Conservation (phyloP, 1,139 yeast species). For the Kodamaea ohmeri region DNA sequence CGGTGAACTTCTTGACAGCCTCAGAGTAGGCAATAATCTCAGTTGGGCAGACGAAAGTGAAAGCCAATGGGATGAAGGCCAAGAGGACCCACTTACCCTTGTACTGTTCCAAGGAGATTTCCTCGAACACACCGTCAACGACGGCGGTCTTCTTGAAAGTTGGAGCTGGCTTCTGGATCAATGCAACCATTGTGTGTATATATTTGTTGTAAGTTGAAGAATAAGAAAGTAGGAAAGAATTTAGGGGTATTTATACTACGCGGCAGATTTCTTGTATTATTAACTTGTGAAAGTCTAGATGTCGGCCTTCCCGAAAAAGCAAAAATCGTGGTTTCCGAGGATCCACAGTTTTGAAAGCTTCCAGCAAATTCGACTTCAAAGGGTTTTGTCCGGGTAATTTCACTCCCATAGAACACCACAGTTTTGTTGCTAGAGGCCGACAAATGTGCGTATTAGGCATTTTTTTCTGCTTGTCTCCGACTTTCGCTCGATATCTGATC, state of each 20-base stretch:
- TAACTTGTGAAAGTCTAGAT: constrained; percentile 14
- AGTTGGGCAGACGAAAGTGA: constrained; percentile 99
- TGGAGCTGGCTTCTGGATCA: constrained; percentile 95
- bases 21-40: constrained; percentile 98
- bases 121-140: constrained; percentile 92
- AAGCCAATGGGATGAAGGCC: constrained; percentile 97
- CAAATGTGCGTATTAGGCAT: constrained; percentile 2
- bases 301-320: constrained; percentile 9
- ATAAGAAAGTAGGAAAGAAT: neutral
- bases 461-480: neutral
- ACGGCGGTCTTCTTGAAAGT: constrained; percentile 94
- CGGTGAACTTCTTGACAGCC: constrained; percentile 85
- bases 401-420: neutral
- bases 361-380: constrained; percentile 4
- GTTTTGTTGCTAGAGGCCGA: neutral
- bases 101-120: constrained; percentile 88
- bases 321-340: constrained; percentile 2
- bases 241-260: constrained; percentile 9
- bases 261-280: constrained; percentile 9
- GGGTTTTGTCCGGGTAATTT: constrained; percentile 2
- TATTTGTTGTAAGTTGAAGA: constrained; percentile 1
- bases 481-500: neutral
- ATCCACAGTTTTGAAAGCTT: constrained; percentile 4
- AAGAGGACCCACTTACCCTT: constrained; percentile 96
- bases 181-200: constrained; percentile 66